Evolutionary conservation across 108 stramenopile species (phyloP).

Genomic region (Nannochloropsis granulata): DNA sequence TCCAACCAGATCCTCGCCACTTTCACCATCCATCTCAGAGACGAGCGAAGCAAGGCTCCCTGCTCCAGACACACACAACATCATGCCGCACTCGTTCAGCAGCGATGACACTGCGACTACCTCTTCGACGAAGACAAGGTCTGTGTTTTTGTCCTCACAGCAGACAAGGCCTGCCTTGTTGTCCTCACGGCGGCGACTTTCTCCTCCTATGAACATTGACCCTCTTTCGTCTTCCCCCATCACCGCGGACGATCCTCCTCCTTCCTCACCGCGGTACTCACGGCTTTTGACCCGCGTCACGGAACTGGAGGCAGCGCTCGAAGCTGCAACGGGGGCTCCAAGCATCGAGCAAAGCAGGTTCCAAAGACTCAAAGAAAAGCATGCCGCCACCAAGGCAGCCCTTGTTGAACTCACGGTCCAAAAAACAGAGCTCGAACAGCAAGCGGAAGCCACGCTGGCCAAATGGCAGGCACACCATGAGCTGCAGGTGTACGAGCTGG

Average conservation of each 20-base stretch:
- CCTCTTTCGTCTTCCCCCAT: no score
- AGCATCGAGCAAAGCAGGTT: neutral
- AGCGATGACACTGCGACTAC: no score
- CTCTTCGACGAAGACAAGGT: no score
- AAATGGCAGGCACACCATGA: neutral
- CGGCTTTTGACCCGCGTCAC: neutral
- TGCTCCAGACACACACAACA: no score
- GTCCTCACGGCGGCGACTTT: no score
- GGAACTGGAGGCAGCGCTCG: neutral
- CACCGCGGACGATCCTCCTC: neutral
- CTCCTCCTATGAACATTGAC: no score
- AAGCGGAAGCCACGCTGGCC: neutral
- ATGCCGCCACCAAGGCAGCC: neutral
- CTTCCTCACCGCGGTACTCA: neutral
- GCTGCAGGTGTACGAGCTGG: neutral
- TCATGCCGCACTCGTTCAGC: no score
- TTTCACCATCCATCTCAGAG: no score
- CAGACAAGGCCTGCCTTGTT: no score
- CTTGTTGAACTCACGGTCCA: neutral
- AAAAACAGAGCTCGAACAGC: neutral
- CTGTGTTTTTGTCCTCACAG: no score
- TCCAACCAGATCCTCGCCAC: no score
- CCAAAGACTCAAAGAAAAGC: neutral
- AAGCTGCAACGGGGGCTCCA: neutral
- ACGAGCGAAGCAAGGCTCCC: no score